These are phyloP conservation scores for Chlorella sorokiniana DNA, from an alignment of 139 green algal species.

Conservation along the genomic window DNA sequence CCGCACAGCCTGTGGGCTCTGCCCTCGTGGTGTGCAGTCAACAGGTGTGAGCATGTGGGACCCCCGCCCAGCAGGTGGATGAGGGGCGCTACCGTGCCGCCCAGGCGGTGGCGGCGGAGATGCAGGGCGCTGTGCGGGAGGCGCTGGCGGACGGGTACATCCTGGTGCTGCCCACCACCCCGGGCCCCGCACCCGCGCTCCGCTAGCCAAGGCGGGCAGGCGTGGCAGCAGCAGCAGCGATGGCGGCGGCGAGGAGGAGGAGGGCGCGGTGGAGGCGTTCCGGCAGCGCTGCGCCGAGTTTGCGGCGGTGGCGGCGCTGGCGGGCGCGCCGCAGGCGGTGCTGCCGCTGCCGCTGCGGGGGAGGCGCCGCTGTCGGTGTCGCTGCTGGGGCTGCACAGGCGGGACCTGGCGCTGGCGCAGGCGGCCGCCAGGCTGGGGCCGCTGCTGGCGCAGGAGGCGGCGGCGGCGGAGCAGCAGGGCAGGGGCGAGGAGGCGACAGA, in stretches of 20 bases:
- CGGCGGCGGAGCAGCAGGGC: slow-evolving; percentile 3
- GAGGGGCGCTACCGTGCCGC: slow-evolving; percentile 21
- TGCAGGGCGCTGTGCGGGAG: slow-evolving; percentile 22
- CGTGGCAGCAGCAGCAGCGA: too few species aligned
- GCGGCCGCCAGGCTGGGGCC: slow-evolving; percentile 42
- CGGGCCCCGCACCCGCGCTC: slow-evolving; percentile 11
- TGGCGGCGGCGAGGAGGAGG: background rate
- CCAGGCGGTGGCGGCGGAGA: slow-evolving; percentile 12
- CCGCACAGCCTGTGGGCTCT: background rate
- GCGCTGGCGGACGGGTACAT: slow-evolving; percentile 43
- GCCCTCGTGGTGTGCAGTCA: background rate
- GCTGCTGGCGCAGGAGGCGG: slow-evolving; percentile 31
- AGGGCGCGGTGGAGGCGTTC: background rate
- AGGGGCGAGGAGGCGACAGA: background rate
- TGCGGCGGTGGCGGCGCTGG: slow-evolving; percentile 38
- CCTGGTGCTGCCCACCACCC: slow-evolving; percentile 44
- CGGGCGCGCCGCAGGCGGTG: slow-evolving; percentile 45
- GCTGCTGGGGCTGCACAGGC: slow-evolving; percentile 44
- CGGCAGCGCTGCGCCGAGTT: slow-evolving; percentile 31
- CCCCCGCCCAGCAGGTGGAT: background rate
- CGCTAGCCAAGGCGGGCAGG: background rate
- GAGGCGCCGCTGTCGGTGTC: slow-evolving; percentile 38
- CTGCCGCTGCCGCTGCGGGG: slow-evolving; percentile 22
- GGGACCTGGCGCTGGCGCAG: slow-evolving; percentile 48
- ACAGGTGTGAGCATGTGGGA: background rate